phyloP scores from a whole-genome alignment of 371 early-diverging fungal species.

The Caulochytrium protostelioides region DNA sequence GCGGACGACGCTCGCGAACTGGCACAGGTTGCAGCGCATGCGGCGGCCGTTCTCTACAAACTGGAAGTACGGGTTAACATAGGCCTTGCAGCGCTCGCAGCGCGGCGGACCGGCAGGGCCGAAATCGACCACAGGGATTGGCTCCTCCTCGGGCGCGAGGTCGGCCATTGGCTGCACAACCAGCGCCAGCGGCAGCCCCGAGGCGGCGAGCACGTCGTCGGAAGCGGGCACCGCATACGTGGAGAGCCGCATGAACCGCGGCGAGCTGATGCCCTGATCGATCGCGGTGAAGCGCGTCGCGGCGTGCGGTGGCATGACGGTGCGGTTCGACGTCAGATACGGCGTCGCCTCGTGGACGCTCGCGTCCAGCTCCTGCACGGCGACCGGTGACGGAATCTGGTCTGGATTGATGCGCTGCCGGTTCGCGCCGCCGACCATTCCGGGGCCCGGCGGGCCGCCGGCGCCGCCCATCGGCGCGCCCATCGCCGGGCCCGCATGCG shows the following conservation, averaged over 20 bases:
- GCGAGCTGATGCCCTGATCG: conserved; percentile 48
- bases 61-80: conserved; percentile 70
- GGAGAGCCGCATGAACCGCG: conserved; percentile 76
- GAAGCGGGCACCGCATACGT: conserved; percentile 58
- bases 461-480: not conserved
- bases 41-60: conserved; percentile 73
- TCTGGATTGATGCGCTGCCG: conserved; percentile 59
- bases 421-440: not conserved
- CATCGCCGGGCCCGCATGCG: not conserved
- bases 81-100: conserved; percentile 78
- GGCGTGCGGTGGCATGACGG: conserved; percentile 46
- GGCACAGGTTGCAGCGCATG: conserved; percentile 82
- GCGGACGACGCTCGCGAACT: conserved; percentile 60
- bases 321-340: conserved; percentile 45
- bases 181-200: conserved; percentile 63
- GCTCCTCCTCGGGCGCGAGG: conserved; percentile 47
- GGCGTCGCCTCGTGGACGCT: conserved; percentile 29
- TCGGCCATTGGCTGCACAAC: conserved; percentile 80
- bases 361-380: conserved; percentile 58
- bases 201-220: conserved; percentile 44
- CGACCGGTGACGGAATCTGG: conserved; percentile 76
- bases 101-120: conserved; percentile 77
- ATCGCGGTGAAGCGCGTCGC: conserved; percentile 50
- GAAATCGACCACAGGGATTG: conserved; percentile 66
- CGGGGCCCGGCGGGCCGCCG: not conserved